Conservation (phyloP, 805 yeast species). For the Kodamaea nitidulidarum region DNA sequence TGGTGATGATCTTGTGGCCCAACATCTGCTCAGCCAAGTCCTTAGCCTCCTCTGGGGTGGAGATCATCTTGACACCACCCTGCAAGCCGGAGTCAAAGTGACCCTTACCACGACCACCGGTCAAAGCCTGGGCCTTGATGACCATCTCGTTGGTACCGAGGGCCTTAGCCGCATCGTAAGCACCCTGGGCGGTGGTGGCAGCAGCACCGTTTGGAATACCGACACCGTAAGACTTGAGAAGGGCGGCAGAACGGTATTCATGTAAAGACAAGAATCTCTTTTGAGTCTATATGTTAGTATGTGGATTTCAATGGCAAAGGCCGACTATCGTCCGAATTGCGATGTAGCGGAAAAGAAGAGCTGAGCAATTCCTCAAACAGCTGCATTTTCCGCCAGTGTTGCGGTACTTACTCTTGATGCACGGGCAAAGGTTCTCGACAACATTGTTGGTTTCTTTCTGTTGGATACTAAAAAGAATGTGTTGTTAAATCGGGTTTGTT, state of each 20-base stretch:
- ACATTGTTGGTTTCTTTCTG: slow-evolving; percentile 22
- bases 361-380: too few relatives aligned
- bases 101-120: slow-evolving; percentile 99
- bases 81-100: slow-evolving; percentile 92
- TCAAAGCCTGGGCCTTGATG: slow-evolving; percentile 95
- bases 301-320: neutral
- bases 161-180: slow-evolving; percentile 73
- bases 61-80: slow-evolving; percentile 92
- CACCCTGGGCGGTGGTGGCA: slow-evolving; percentile 86
- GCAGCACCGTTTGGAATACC: slow-evolving; percentile 91
- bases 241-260: slow-evolving; percentile 91
- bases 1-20: slow-evolving; percentile 89
- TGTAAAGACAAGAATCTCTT: slow-evolving; percentile 84
- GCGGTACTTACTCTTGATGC: slow-evolving; percentile 43
- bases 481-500: slow-evolving; percentile 5
- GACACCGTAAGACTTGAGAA: slow-evolving; percentile 77
- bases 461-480: slow-evolving; percentile 2
- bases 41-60: slow-evolving; percentile 80
- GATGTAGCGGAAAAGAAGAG: neutral
- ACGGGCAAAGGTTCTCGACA: slow-evolving; percentile 42
- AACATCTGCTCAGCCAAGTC: slow-evolving; percentile 87
- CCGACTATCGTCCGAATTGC: slow-evolving; percentile 1
- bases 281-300: slow-evolving; percentile 22
- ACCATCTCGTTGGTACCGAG: slow-evolving; percentile 81
- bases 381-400: too few relatives aligned